A percentile compares a stretch with the other conserved stretches of the same genome.
Evolutionary conservation across 805 yeast species (phyloP).

Genomic region (Candida oleophila): DNA sequence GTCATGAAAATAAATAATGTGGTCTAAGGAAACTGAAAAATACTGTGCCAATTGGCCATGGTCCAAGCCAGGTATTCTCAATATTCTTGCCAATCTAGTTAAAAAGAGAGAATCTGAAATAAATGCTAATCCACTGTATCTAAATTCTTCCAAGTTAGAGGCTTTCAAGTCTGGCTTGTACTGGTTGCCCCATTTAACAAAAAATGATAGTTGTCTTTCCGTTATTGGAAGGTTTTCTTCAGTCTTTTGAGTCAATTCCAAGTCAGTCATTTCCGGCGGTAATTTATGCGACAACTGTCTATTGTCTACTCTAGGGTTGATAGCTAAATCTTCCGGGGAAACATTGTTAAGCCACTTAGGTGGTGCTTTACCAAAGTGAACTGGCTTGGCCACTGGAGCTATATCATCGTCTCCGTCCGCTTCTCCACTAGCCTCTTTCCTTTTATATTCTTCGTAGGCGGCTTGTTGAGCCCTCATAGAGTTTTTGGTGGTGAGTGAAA

Average conservation of each 20-base stretch:
- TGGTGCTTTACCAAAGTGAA: slow-evolving; percentile 33
- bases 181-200: slow-evolving; percentile 25
- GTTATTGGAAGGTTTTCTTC: slow-evolving; percentile 23
- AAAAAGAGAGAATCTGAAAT: slow-evolving; percentile 58
- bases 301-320: slow-evolving; percentile 12
- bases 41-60: slow-evolving; percentile 23
- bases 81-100: slow-evolving; percentile 50
- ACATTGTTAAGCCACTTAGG: slow-evolving; percentile 30
- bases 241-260: slow-evolving; percentile 18
- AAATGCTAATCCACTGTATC: slow-evolving; percentile 59
- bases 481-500: slow-evolving; percentile 35
- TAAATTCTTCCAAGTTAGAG: slow-evolving; percentile 15
- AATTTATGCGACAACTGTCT: slow-evolving; percentile 24
- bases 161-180: slow-evolving; percentile 14
- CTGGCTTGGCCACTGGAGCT: slow-evolving; percentile 24
- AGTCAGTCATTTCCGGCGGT: slow-evolving; percentile 32
- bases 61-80: slow-evolving; percentile 36
- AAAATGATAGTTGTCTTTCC: slow-evolving; percentile 26
- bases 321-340: slow-evolving; percentile 13
- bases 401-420: slow-evolving; percentile 23
- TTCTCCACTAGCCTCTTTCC: slow-evolving; percentile 17
- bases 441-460: slow-evolving; percentile 13
- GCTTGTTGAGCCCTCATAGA: slow-evolving; percentile 19
- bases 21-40: slow-evolving; percentile 64
- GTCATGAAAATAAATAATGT: slow-evolving; percentile 64